Conservation (phyloP, 257 asterid genomes). For the Solanum etuberosum region DNA sequence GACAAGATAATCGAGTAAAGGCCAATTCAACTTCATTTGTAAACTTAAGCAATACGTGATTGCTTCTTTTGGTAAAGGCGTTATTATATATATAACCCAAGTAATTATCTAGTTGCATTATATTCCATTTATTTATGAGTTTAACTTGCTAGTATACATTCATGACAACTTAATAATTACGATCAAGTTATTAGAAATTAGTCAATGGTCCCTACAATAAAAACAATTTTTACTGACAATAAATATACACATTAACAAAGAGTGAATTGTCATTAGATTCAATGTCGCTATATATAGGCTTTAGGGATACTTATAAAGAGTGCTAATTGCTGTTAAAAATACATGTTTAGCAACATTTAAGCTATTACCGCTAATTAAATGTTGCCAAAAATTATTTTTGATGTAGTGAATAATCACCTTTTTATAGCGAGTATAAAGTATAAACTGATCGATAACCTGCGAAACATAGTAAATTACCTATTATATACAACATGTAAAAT, state of each 20-base stretch:
- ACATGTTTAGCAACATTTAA: no score
- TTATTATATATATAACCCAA: neutral
- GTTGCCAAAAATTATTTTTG: no score
- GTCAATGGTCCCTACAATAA: neutral
- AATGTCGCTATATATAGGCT: no score
- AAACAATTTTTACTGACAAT: accelerated
- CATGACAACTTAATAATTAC: neutral
- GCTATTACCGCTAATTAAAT: no score
- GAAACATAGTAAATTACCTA: neutral
- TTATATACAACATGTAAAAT: neutral
- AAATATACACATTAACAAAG: no score
- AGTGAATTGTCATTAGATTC: no score
- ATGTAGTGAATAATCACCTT: neutral
- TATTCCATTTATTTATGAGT: neutral
- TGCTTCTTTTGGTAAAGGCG: constrained; percentile 8
- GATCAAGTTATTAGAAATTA: neutral
- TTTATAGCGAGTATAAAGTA: neutral
- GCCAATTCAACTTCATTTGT: neutral
- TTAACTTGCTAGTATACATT: neutral
- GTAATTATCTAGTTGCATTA: neutral
- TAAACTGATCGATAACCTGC: neutral
- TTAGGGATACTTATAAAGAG: no score
- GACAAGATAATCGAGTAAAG: neutral
- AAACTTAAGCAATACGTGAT: constrained; percentile 16
- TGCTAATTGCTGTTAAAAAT: no score